Percentiles rank a stretch among this genome's conserved stretches.
phyloP scores from a whole-genome alignment of 805 yeast species.

The Komagataella pseudopastoris region DNA sequence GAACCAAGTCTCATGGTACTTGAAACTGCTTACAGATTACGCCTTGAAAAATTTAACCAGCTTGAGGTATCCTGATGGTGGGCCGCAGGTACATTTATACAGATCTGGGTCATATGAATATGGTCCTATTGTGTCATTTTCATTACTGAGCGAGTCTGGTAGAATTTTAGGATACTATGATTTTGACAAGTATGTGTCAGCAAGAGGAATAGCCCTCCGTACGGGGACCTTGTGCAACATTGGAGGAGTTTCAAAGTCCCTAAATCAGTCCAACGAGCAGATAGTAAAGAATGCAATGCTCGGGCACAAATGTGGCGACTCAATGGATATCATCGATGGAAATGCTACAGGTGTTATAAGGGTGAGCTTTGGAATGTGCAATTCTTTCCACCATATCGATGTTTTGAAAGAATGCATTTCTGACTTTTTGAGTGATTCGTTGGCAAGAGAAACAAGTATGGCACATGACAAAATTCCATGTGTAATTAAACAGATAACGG shows the following conservation, averaged over 20 bases:
- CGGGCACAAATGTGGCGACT: slow-evolving; percentile 31
- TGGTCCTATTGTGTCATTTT: slow-evolving; percentile 28
- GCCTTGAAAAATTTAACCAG: slow-evolving; percentile 10
- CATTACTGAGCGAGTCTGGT: slow-evolving; percentile 11
- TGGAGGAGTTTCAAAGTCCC: slow-evolving; percentile 21
- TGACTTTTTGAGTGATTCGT: slow-evolving; percentile 11
- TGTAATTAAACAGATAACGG: slow-evolving; percentile 11
- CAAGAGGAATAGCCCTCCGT: slow-evolving; percentile 19
- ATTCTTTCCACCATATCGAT: slow-evolving; percentile 19
- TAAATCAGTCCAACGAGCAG: slow-evolving; percentile 14
- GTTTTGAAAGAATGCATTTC: slow-evolving; percentile 11
- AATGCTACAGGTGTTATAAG: slow-evolving; percentile 27
- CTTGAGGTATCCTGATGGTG: slow-evolving; percentile 11
- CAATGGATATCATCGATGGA: slow-evolving; percentile 21
- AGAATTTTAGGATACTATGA: slow-evolving; percentile 22
- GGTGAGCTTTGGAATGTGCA: slow-evolving; percentile 27
- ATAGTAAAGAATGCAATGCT: slow-evolving; percentile 13
- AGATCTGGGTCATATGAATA: slow-evolving; percentile 3
- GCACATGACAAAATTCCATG: slow-evolving; percentile 2
- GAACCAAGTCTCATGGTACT: slow-evolving; percentile 15
- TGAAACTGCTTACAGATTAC: slow-evolving; percentile 12
- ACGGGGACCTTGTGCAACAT: slow-evolving; percentile 30
- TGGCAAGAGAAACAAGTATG: background rate
- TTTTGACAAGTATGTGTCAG: slow-evolving; percentile 18
- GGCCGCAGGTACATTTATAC: slow-evolving; percentile 13